Evolutionary conservation across 2,329 filamentous ascomycete species (phyloP).

Genomic region (Fusarium longipes): DNA sequence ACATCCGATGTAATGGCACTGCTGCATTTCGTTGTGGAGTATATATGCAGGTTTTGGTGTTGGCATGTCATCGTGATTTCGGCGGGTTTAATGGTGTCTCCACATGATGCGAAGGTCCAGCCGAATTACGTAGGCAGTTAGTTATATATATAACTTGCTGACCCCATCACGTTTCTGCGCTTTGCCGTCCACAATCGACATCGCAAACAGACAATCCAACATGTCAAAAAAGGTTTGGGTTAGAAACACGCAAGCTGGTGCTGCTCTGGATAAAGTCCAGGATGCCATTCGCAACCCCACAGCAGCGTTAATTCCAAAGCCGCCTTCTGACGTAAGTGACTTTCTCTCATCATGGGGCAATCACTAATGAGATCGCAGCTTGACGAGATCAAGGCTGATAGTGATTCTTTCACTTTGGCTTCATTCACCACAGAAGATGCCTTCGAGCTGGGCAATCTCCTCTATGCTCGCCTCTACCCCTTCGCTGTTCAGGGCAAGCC

Average conservation of each 20-base stretch:
- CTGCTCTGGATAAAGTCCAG: constrained; percentile 38
- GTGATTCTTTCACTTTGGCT: constrained; percentile 58
- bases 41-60: neutral
- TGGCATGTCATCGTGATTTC: neutral
- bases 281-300: constrained; percentile 31
- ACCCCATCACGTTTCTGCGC: neutral
- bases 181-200: neutral
- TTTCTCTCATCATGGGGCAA: neutral
- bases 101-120: constrained; percentile 32
- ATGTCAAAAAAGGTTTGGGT: constrained; percentile 37
- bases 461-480: constrained; percentile 70
- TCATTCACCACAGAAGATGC: constrained; percentile 73
- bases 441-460: constrained; percentile 71
- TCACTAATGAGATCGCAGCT: constrained; percentile 38
- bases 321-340: constrained; percentile 38
- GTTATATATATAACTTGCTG: constrained; percentile 2
- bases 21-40: neutral
- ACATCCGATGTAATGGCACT: neutral
- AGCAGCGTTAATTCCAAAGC: constrained; percentile 28
- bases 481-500: constrained; percentile 54
- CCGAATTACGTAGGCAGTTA: constrained; percentile 11
- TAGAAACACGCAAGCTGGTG: constrained; percentile 21
- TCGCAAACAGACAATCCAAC: neutral
- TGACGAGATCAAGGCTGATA: constrained; percentile 48
- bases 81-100: constrained; percentile 9